Evolutionary conservation across 768 basidiomycete genomes (phyloP).

Genomic region (Infundibulicybe gibba): DNA sequence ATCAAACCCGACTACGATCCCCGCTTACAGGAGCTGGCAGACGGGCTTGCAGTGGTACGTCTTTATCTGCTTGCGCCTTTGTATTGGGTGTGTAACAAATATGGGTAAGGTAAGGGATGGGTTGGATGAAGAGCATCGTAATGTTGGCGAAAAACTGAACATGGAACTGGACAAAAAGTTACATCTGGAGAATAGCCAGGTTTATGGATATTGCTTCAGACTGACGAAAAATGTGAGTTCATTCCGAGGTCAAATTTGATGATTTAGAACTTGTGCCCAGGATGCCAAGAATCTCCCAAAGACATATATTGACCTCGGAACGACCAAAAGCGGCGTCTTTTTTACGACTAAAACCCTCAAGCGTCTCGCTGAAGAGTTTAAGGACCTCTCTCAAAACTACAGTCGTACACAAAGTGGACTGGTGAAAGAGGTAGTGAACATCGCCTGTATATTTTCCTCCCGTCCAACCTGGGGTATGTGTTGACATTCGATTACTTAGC

Average conservation of each 20-base stretch:
- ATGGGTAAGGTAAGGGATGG: conserved; percentile 50
- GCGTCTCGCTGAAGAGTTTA: conserved; percentile 66
- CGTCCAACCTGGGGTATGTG: no score
- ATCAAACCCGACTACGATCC: conserved; percentile 92
- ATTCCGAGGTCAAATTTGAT: not conserved
- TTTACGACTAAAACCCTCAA: conserved; percentile 83
- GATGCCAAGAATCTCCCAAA: conserved; percentile 74
- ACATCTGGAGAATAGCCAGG: conserved; percentile 87
- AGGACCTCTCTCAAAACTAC: conserved; percentile 66
- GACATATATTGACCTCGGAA: conserved; percentile 80
- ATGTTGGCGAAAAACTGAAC: conserved; percentile 64
- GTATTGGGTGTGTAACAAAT: not conserved
- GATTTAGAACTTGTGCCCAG: conserved; percentile 32
- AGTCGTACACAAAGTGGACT: conserved; percentile 71
- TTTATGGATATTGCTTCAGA: conserved; percentile 91
- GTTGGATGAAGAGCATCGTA: conserved; percentile 77
- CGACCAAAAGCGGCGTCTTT: conserved; percentile 81
- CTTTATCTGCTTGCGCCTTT: not conserved
- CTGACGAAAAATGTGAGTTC: conserved; percentile 81
- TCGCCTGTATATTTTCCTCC: conserved; percentile 63
- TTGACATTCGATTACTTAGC: conserved; percentile 40
- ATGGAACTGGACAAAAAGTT: conserved; percentile 93
- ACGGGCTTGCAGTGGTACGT: conserved; percentile 56
- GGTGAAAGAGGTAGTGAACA: conserved; percentile 90
- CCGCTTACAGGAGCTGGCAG: conserved; percentile 62